Evolutionary conservation across 2,329 filamentous ascomycete genomes (phyloP).

Genomic region (Seiridium cupressi): DNA sequence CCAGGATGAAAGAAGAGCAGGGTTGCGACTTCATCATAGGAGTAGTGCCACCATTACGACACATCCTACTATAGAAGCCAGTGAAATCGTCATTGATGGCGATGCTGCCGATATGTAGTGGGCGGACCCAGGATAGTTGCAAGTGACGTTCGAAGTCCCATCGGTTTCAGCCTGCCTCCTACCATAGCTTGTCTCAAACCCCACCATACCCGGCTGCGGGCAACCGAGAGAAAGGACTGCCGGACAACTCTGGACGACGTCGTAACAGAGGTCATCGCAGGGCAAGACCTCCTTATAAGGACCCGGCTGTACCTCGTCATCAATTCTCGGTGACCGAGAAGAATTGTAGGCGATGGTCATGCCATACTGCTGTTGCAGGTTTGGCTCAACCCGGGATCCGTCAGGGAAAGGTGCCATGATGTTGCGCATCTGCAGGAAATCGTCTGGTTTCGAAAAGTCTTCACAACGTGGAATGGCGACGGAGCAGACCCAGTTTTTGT

Average conservation of each 20-base stretch:
- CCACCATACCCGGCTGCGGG: constrained; percentile 46
- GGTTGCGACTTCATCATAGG: not conserved
- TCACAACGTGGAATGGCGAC: constrained; percentile 91
- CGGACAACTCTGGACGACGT: constrained; percentile 82
- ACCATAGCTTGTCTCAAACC: constrained; percentile 48
- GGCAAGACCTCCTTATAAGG: constrained; percentile 94
- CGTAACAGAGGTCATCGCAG: constrained; percentile 84
- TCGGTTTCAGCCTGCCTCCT: constrained; percentile 14
- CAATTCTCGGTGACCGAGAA: constrained; percentile 73
- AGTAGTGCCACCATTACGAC: not conserved
- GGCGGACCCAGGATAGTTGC: constrained; percentile 62
- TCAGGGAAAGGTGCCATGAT: constrained; percentile 70
- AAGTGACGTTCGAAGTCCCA: constrained; percentile 34
- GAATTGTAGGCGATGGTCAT: constrained; percentile 41
- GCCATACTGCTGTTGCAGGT: constrained; percentile 23
- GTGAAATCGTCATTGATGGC: not conserved
- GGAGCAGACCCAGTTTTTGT: constrained; percentile 94
- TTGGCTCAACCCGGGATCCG: constrained; percentile 47
- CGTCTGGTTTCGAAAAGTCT: constrained; percentile 62
- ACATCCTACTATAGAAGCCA: not conserved
- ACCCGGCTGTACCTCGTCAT: constrained; percentile 69
- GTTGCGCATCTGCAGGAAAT: constrained; percentile 67
- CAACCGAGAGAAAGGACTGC: constrained; percentile 73
- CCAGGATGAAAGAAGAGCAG: too few species aligned
- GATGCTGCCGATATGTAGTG: constrained; percentile 44